Evolutionary conservation across 345 rosid species (phyloP).

Genomic region (Anastatica hierochuntica): DNA sequence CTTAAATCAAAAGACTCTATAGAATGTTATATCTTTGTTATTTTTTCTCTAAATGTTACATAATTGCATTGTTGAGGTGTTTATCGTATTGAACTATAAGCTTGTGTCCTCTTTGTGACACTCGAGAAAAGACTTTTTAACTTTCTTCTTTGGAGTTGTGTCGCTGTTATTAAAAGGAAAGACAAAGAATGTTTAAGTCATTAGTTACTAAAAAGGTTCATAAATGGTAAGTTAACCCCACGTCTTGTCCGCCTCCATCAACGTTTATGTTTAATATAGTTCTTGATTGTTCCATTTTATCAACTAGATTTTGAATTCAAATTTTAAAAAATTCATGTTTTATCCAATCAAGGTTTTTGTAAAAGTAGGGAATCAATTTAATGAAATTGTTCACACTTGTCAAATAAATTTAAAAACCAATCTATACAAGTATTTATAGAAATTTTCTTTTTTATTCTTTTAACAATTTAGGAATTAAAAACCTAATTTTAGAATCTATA

Average conservation of each 20-base stretch:
- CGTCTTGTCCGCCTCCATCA: slow-evolving; percentile 23
- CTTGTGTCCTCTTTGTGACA: slow-evolving; percentile 1
- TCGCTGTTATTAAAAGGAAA: background rate
- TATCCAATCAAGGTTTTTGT: too few relatives aligned
- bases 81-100: background rate
- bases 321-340: too few relatives aligned
- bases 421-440: too few relatives aligned
- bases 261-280: too few relatives aligned
- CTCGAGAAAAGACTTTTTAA: background rate
- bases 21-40: background rate
- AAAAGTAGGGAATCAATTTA: too few relatives aligned
- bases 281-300: too few relatives aligned
- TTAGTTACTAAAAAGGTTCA: background rate
- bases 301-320: too few relatives aligned
- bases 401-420: too few relatives aligned
- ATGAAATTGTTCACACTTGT: too few relatives aligned
- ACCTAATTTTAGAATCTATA: too few relatives aligned
- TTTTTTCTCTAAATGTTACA: background rate
- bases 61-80: slow-evolving; percentile 2
- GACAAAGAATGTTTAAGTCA: background rate
- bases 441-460: too few relatives aligned
- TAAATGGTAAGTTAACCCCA: background rate
- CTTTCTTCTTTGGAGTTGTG: background rate
- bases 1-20: background rate
- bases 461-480: too few relatives aligned